Evolutionary conservation across 768 basidiomycete genomes (phyloP).

Genomic region (Phylloporus rhodoxanthus): DNA sequence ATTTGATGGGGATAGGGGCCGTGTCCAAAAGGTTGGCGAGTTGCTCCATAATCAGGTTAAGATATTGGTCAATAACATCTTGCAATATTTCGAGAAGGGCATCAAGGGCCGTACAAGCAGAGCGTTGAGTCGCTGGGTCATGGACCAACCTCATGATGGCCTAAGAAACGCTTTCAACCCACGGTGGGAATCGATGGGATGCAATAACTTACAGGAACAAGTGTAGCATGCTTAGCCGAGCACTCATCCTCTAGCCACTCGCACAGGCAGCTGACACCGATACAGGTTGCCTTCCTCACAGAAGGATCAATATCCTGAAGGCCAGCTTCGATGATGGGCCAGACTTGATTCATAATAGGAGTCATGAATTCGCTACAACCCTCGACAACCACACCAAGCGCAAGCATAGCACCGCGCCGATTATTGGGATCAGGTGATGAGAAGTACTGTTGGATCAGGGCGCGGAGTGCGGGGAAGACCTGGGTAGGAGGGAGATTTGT

Average conservation of each 20-base stretch:
- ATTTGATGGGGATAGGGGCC: constrained; percentile 82
- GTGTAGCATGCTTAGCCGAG: constrained; percentile 68
- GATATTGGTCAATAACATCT: constrained; percentile 85
- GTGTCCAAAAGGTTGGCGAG: constrained; percentile 81
- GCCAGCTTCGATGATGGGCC: constrained; percentile 90
- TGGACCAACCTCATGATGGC: constrained; percentile 88
- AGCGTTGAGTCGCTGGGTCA: constrained; percentile 78
- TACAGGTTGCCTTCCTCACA: constrained; percentile 93
- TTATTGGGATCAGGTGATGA: constrained; percentile 67
- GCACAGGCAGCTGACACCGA: constrained; percentile 91
- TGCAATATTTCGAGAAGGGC: constrained; percentile 92
- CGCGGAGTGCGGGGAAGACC: constrained; percentile 89
- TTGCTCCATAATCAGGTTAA: constrained; percentile 90
- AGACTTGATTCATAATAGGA: constrained; percentile 83
- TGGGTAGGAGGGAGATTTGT: constrained; percentile 90
- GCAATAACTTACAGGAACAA: constrained; percentile 67
- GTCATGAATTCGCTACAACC: constrained; percentile 98
- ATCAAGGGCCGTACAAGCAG: constrained; percentile 96
- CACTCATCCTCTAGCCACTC: constrained; percentile 97
- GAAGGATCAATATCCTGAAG: constrained; percentile 76
- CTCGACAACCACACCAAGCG: constrained; percentile 92
- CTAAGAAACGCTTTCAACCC: constrained; percentile 32
- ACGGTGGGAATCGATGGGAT: not conserved
- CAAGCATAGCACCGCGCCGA: constrained; percentile 91
- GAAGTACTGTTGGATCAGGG: constrained; percentile 80